Evolutionary conservation across 345 rosid species (phyloP).

Genomic region (Brassica nigra): DNA sequence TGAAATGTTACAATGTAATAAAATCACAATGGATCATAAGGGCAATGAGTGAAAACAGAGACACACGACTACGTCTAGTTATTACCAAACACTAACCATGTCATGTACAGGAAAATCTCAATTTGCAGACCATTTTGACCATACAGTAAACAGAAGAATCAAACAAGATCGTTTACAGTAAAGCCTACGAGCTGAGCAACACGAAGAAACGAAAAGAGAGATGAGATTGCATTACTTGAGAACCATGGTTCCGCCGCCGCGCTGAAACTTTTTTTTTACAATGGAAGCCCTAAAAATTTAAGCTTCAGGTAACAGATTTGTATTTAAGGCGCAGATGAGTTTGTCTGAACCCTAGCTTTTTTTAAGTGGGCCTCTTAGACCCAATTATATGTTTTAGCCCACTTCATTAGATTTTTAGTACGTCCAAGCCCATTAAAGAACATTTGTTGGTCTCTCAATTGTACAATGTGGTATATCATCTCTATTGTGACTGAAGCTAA

Average conservation of each 20-base stretch:
- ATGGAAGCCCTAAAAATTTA: constrained; percentile 14
- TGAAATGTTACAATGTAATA: not conserved
- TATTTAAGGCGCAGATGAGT: constrained; percentile 29
- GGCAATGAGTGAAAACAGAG: not conserved
- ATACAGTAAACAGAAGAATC: not conserved
- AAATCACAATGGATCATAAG: not conserved
- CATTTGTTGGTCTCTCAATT: not conserved
- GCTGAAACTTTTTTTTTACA: constrained; percentile 15
- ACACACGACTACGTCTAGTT: not conserved
- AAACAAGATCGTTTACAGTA: not conserved
- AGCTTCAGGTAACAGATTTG: not conserved
- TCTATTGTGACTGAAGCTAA: too few species aligned
- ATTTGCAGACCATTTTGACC: not conserved
- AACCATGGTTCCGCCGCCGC: constrained; percentile 51
- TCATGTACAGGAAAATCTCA: not conserved
- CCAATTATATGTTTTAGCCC: not conserved
- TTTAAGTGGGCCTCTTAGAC: not conserved
- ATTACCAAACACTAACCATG: not conserved
- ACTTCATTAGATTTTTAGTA: not conserved
- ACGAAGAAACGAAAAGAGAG: not conserved
- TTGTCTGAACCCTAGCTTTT: constrained; percentile 32
- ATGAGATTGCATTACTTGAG: constrained; percentile 43
- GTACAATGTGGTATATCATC: too few species aligned
- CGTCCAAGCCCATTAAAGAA: not conserved
- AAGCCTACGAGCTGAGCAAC: not conserved